Evolutionary conservation across 2,329 filamentous ascomycete species (phyloP), one percentile per base, ranked within the genome.

Genomic region (Clonostachys rhizophaga): DNA sequence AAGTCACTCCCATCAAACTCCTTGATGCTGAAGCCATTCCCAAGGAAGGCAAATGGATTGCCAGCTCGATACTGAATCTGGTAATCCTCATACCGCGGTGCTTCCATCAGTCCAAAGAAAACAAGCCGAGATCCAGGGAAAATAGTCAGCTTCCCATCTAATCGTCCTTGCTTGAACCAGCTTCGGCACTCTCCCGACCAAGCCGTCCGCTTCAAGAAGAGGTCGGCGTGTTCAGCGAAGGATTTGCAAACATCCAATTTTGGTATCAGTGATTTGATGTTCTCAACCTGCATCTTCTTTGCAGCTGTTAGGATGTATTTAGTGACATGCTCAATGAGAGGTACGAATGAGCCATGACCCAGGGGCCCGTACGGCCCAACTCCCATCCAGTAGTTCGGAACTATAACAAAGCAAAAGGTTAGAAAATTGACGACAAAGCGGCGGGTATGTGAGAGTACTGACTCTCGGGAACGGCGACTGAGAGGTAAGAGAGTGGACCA

Each of bases 11-110:
- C 40, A 42, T 42, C 40, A 42, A 4, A 42, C 55, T 88, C 88
- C 47, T 70, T 77, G 13, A 86, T 83, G 24, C 74, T 75, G 54
- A 77, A 77, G 1, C 76, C 76, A 44, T 78, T 78, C n/a, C 75
- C 75, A 10, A 78, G 61, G 48, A 75, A 78, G 17, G 54, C 58
- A 52, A 78, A 78, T 34, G 75, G 60, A 51, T 78, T 78, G 47
- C 87, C 87, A 63, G 89, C 89, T 42, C 34, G 39, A 71, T 92
- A 92, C 8, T 43, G 40, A 39, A 70, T 64, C 36, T 74, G 72
- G 30, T 70, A 63, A 53, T 76, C 79, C 43, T 78, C 75, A 64
- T 69, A 79, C 51, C 79, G 71, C 56, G 78, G 75, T 34, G 68
- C 69, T 40, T 75, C 62, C 50, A 79, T 69, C 10, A 57, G 54